phyloP scores from a whole-genome alignment of 2,329 filamentous ascomycete species.

The Fusarium verrucosum region DNA sequence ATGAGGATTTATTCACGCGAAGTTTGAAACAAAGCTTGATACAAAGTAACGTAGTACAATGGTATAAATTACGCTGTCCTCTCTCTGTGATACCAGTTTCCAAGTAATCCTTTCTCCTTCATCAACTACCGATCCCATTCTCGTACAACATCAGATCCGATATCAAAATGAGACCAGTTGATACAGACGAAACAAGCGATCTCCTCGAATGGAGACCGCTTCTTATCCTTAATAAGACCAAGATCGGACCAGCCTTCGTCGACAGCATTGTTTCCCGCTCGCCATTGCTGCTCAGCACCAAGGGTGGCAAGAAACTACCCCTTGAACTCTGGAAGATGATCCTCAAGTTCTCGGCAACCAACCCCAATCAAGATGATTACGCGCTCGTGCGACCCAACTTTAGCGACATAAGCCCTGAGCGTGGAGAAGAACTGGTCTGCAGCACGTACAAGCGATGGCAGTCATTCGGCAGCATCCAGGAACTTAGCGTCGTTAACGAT shows the following conservation, averaged over 20 bases:
- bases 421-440: neutral
- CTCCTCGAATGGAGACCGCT: neutral
- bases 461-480: rapidly evolving
- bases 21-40: neutral
- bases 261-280: neutral
- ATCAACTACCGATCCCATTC: neutral
- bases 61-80: too few species aligned
- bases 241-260: neutral
- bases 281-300: neutral
- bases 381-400: neutral
- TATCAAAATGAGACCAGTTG: neutral
- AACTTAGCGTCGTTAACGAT: rapidly evolving
- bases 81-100: too few species aligned
- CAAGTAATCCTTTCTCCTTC: too few species aligned
- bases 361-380: rapidly evolving
- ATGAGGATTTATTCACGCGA: neutral
- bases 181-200: neutral
- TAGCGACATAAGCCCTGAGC: neutral
- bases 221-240: neutral
- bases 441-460: neutral
- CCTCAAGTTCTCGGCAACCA: neutral
- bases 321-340: constrained; percentile 4
- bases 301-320: neutral
- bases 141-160: neutral
- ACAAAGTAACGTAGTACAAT: neutral